Evolutionary conservation across 139 green algal genomes (phyloP), one percentile per base, ranked within the genome.

Genomic region (Picochlorum sp.): DNA sequence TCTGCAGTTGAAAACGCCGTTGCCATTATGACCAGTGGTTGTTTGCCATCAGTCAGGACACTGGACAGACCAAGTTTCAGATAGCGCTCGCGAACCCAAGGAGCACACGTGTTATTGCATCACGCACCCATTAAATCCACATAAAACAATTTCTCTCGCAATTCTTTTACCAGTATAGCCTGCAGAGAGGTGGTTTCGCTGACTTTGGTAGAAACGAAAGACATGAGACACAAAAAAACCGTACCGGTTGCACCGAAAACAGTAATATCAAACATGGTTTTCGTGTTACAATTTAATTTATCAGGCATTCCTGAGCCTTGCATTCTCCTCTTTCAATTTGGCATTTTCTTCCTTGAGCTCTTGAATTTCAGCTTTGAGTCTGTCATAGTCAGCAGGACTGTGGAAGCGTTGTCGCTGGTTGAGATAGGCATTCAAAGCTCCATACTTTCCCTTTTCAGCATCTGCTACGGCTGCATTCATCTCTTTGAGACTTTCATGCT

Each of bases 101-200:
- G 34, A 41, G 8, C 8, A 41, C 24, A 28, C 24, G 2, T 41
- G 0, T 11, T 41, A 41, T 41, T 11, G 8, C 34, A 41, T 0
- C 34, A 11, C 34, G 34, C 34, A 41, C 34, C 34, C 34, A 41
- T 41, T 41, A 41, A 41, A 41, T 41, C 34, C 34, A 41, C 34
- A 41, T 13, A 41, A 41, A 11, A 41, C 47, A 2, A 82, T 34
- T 61, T 85, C 72, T 34, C 68, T 47, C 0, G 65, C 64, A 11
- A 88, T 65, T 15, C 38, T 44, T 26, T 65, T 45, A 9, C 82
- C 80, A 4, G 82, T 88, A 57, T 85, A 88, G 2, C 81, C 81
- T 41, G 34, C 34, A 41, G 6, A 41, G 34, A 14, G 8, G 34
- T 41, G 34, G 8, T 13, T 41, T 13, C 34, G 8, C 34, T 11